Evolutionary conservation across 2,329 filamentous ascomycete genomes (phyloP), one percentile per base, ranked within the genome.

Genomic region (Ramularia endophylla): DNA sequence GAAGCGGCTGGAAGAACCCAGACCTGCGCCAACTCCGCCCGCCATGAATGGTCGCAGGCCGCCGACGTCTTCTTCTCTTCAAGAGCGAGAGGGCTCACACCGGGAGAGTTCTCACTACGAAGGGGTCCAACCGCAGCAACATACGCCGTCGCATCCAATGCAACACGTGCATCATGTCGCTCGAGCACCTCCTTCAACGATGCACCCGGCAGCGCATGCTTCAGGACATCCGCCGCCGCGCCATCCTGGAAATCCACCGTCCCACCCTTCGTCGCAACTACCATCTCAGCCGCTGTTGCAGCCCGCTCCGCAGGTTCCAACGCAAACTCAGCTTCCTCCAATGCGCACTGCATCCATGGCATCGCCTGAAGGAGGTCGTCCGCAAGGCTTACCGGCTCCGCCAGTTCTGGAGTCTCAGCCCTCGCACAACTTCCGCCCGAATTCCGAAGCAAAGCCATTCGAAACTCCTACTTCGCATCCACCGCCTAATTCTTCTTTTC

Each of bases 1-100:
- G 16, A 67, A 55, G 46, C 53, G 59, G 12, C 46, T 61, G 30
- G 61, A 63, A 31, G 51, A 56, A 4, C 45, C 45, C 13, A 47
- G 33, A 12, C 40, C 51, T 11, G 39, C 44, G 17, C 6, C 44
- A 5, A 27, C 46, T 13, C 27, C 45, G n/a, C n/a, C 18, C n/a
- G 8, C 19, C 16, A 8, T 9, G 25, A 27, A 29, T 16, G 36
- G 9, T 11, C 36, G 36, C 27, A 15, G 28, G 8, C 22, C 17
- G 13, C 32, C 32, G 8, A 20, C 17, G 17, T 18, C 32, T n/a
- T 18, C 32, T 6, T 18, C 32, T 11, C 32, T 19, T 34, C 32
- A n/a, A 4, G 32, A 34, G n/a, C 32, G 17, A 4, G 32, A 34
- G 17, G 32, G 3, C 18, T 20, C 32, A 7, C 20, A 19, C 17